Conservation (phyloP, 345 rosid genomes). For the Brassica napus region Da-Ae NC_063442.1:14101001-14101500, state of each 20-base stretch:
- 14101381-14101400: background rate
- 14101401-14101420: background rate
- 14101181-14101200: conserved; percentile 29
- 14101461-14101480: background rate
- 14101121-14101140: background rate
- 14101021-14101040: background rate
- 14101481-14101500: conserved; percentile 1
- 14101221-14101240: conserved; percentile 27
- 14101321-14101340: background rate
- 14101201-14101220: conserved; percentile 36
- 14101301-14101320: background rate
- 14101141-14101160: conserved; percentile 11
- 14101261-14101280: background rate
- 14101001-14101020: background rate
- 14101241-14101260: conserved; percentile 14
- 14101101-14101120: background rate
- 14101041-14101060: background rate
- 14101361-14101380: background rate
- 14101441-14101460: conserved; percentile 9
- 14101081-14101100: background rate
- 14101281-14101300: background rate
- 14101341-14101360: background rate
- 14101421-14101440: background rate
- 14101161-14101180: conserved; percentile 27
- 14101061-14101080: background rate